These are phyloP conservation scores for Zygoascus flipseniorum DNA, from an alignment of 805 yeast species.

Conservation along the genomic window DNA sequence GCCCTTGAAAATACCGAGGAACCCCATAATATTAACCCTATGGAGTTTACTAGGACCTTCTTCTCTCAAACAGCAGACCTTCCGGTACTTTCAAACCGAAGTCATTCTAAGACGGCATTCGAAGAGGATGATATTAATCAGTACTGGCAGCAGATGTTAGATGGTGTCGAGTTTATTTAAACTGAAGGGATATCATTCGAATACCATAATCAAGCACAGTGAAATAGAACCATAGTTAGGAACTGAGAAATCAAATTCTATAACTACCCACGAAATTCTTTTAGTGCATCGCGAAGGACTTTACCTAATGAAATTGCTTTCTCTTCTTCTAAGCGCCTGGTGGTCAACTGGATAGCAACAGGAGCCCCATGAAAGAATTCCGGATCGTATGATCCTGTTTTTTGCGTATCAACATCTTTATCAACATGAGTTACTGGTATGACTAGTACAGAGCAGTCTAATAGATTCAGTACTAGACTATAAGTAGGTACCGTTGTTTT, in stretches of 20 bases:
- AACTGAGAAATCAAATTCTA: too few species aligned
- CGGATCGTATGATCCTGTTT: conserved; percentile 29
- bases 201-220: too few species aligned
- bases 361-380: conserved; percentile 27
- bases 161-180: neutral
- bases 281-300: neutral
- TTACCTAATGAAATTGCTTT: conserved; percentile 32
- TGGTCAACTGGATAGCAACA: conserved; percentile 50
- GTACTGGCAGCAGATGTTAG: neutral
- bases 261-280: neutral
- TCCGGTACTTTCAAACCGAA: neutral
- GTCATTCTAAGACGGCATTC: neutral
- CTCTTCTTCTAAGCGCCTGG: conserved; percentile 49
- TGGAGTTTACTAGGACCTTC: conserved; percentile 2
- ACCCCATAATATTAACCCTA: neutral
- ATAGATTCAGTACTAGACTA: neutral
- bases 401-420: conserved; percentile 37
- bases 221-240: too few species aligned
- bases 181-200: conserved; percentile 16
- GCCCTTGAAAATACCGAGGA: neutral
- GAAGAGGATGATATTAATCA: neutral
- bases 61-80: neutral
- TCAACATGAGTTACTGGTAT: conserved; percentile 23
- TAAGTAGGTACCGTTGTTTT: neutral
- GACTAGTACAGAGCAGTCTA: conserved; percentile 14